Base-by-base conservation (phyloP, 176 grass and related monocot species). In the Zizania latifolia region DNA sequence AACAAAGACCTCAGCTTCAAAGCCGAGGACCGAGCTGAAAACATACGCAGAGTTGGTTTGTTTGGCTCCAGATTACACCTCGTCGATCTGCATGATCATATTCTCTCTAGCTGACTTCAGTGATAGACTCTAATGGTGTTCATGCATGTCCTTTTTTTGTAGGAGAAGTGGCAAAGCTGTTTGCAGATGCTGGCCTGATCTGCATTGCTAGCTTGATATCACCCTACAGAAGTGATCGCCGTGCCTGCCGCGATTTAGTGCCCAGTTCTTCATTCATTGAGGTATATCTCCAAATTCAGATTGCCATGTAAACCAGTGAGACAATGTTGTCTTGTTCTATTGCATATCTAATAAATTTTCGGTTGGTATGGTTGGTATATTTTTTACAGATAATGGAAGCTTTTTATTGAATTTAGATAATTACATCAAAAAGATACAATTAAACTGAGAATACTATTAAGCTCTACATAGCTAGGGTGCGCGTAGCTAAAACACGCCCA, bases 201-300 rank as follows among this genome's bases (percentile, higher is more conserved):
- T 98, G 94, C 78, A 89, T 92, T 76, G 89, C 91, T 36, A 88
- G 91, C 78, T 71, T 98, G 71, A 98, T 94, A 70, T 98, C 94
- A 65, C 94, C 91, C 3, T 98, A 94, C 16, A 74, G 67, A 30
- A 92, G 78, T 36, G 94, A 98, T 33, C 86, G 91, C 32, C 74
- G 68, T 0, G 62, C 76, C 3, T 98, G 86, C 23, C 94, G 89
- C 40, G 74, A 73, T 32, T 71, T 92, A 54, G 29, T 98, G 6
- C 76, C 86, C 4, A 80, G 77, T 34, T 70, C 86, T 24, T 82
- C 72, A 34, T 96, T 92, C 35, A 87, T 96, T 56, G 89, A 96
- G 86, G 89, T 96, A 37, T 83, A 16, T 37, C 6, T 19, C 7
- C 3, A 10, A 2, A 31, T 12, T 23, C 0, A 44, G 1, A 24